Evolutionary conservation across 352 stramenopile species (phyloP).

Genomic region (Globisporangium canariense): DNA sequence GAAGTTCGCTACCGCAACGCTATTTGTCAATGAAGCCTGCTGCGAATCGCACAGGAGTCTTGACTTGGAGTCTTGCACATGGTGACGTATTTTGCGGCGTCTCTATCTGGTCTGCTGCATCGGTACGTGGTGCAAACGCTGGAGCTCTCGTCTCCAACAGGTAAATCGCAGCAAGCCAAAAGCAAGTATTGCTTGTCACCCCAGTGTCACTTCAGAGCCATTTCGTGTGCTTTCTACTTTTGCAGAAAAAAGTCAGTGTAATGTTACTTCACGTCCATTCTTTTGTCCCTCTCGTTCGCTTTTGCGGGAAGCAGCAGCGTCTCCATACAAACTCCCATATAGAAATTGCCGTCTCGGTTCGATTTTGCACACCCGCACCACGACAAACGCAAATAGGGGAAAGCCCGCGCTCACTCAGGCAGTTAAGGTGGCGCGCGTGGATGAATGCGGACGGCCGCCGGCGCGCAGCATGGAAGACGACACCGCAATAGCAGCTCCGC

Average conservation of each 20-base stretch:
- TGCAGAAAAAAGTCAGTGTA: slow-evolving; percentile 8
- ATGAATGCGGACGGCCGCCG: slow-evolving; percentile 17
- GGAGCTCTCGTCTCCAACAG: too few relatives aligned
- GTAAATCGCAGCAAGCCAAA: too few relatives aligned
- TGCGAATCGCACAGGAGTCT: too few relatives aligned
- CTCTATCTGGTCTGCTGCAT: too few relatives aligned
- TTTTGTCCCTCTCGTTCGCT: neutral
- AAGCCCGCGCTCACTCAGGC: neutral
- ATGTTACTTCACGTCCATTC: slow-evolving; percentile 14
- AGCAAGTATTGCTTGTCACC: too few relatives aligned
- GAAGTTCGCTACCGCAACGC: too few relatives aligned
- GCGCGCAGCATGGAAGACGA: slow-evolving; percentile 13
- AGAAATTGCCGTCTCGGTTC: neutral
- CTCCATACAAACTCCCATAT: slow-evolving; percentile 5
- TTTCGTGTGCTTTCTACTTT: neutral
- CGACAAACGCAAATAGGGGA: neutral
- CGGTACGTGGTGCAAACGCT: too few relatives aligned
- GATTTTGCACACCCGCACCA: neutral
- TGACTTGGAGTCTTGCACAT: too few relatives aligned
- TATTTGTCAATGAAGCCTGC: too few relatives aligned
- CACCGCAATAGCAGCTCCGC: neutral
- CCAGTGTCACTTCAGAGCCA: neutral
- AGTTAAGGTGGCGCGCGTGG: slow-evolving; percentile 8
- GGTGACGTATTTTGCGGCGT: too few relatives aligned
- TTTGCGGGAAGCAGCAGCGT: neutral